phyloP scores from a whole-genome alignment of 805 yeast species.

The Pichia deserticola region DNA sequence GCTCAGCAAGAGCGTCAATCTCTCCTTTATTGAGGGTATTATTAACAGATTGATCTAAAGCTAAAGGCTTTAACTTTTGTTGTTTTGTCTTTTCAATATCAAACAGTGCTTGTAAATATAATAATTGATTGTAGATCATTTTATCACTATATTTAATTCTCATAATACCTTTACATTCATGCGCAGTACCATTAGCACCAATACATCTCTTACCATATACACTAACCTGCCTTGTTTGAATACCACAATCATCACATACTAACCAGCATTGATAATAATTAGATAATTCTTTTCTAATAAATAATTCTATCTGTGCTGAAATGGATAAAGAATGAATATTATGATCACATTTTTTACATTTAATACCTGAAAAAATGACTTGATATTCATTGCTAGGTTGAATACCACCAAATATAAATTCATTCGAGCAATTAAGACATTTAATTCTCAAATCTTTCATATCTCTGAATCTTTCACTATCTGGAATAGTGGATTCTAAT shows the following conservation, averaged over 20 bases:
- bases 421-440: conserved; percentile 53
- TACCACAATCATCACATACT: conserved; percentile 82
- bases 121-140: conserved; percentile 76
- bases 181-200: conserved; percentile 52
- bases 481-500: conserved; percentile 73
- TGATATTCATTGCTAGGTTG: conserved; percentile 52
- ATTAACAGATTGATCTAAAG: conserved; percentile 19
- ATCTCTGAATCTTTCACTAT: conserved; percentile 72
- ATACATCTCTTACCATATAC: conserved; percentile 87
- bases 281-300: conserved; percentile 62
- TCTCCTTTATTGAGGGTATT: conserved; percentile 39
- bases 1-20: conserved; percentile 69
- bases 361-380: conserved; percentile 61
- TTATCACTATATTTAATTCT: conserved; percentile 68
- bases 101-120: conserved; percentile 71
- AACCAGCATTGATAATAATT: conserved; percentile 83
- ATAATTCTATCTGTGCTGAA: conserved; percentile 66
- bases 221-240: conserved; percentile 73
- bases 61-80: conserved; percentile 45
- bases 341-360: conserved; percentile 55
- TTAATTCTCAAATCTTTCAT: conserved; percentile 46
- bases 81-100: conserved; percentile 72
- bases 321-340: conserved; percentile 46
- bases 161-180: conserved; percentile 76
- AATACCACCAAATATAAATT: conserved; percentile 70